A percentile compares a stretch with the other conserved stretches of the same genome.
These are phyloP conservation scores for Brassica balearica DNA, from an alignment of 441 rosid species.

Conservation along the genomic window DNA sequence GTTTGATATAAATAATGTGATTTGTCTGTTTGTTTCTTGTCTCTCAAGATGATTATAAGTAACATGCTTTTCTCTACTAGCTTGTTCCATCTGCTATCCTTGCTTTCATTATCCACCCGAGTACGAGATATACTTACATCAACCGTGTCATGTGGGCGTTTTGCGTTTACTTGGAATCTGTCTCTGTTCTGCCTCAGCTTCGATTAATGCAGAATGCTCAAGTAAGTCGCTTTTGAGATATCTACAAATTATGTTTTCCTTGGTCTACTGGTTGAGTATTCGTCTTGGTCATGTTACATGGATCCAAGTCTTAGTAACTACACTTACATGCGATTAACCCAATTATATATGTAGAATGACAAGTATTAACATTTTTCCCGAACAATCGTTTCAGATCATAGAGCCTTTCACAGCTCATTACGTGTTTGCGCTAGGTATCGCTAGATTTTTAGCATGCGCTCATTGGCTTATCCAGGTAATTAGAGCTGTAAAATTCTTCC, in stretches of 20 bases:
- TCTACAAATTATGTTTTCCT: neutral
- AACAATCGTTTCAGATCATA: conserved; percentile 62
- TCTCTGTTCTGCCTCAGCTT: conserved; percentile 88
- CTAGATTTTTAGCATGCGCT: conserved; percentile 77
- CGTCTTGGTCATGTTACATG: neutral
- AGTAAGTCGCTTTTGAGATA: conserved; percentile 46
- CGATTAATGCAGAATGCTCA: conserved; percentile 84
- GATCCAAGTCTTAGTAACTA: neutral
- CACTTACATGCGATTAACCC: neutral
- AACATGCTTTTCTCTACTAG: conserved; percentile 38
- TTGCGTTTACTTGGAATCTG: conserved; percentile 63
- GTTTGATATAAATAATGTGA: neutral
- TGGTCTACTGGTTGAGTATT: neutral
- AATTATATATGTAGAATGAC: neutral
- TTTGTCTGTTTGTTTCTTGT: neutral
- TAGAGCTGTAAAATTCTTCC: conserved; percentile 20
- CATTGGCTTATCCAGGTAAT: conserved; percentile 75
- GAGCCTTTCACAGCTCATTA: conserved; percentile 88
- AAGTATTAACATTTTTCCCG: conserved; percentile 4
- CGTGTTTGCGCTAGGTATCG: conserved; percentile 79
- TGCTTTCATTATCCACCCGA: conserved; percentile 61
- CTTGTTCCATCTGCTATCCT: conserved; percentile 64
- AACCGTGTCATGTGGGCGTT: conserved; percentile 67
- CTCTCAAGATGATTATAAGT: conserved; percentile 8
- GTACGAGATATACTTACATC: neutral